These are phyloP conservation scores for Ustilago nuda DNA, from an alignment of 1,284 basidiomycete species.

Conservation along the genomic window DNA sequence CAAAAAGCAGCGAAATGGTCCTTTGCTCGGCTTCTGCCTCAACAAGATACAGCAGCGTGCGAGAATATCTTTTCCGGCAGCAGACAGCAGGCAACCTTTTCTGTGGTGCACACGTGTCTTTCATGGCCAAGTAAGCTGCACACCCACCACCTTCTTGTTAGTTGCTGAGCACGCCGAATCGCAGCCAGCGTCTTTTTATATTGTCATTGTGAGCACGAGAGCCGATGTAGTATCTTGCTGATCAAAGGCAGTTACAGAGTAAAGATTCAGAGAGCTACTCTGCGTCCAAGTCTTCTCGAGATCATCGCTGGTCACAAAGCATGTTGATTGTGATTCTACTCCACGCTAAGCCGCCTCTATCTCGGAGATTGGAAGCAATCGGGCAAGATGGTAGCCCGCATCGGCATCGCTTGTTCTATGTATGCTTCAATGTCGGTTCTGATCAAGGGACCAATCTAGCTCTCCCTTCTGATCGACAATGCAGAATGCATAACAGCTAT, in stretches of 20 bases:
- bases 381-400: neutral
- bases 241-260: neutral
- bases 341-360: neutral
- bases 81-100: neutral
- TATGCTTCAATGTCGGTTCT: neutral
- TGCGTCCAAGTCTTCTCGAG: neutral
- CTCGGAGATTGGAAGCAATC: neutral
- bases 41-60: neutral
- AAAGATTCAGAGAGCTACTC: too few relatives aligned
- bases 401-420: neutral
- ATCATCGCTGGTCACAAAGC: neutral
- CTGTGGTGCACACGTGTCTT: too few relatives aligned
- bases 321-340: constrained; percentile 14
- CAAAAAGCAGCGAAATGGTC: neutral
- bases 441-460: neutral
- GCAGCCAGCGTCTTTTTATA: too few relatives aligned
- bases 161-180: too few relatives aligned
- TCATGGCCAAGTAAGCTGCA: too few relatives aligned
- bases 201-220: too few relatives aligned
- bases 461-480: neutral
- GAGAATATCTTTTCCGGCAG: neutral
- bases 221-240: too few relatives aligned
- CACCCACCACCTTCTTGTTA: too few relatives aligned
- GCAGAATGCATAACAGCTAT: neutral
- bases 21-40: neutral